These are phyloP conservation scores for Phytophthora macrochlamydospora DNA, from an alignment of 352 stramenopile species.

Conservation along the genomic window DNA sequence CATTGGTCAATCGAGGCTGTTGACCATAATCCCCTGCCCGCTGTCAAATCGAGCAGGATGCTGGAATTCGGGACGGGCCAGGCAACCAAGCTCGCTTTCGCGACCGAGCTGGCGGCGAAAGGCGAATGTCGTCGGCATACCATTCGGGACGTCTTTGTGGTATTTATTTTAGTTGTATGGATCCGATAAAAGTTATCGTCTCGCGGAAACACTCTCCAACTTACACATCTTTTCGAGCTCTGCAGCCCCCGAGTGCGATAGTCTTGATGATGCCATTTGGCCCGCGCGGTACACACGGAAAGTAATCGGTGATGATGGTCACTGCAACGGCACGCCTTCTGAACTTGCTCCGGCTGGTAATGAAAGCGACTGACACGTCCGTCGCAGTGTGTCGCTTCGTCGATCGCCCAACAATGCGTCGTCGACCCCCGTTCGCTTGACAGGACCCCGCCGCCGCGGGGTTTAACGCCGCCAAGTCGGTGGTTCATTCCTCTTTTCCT, in stretches of 20 bases:
- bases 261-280: constrained; percentile 17
- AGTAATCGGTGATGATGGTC: neutral
- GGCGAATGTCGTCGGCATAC: too few species aligned
- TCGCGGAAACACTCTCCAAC: too few species aligned
- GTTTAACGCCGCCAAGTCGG: neutral
- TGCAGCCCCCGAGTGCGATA: constrained; percentile 1
- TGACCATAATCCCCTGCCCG: constrained; percentile 1
- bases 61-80: too few species aligned
- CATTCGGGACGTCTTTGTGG: too few species aligned
- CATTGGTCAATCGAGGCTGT: neutral
- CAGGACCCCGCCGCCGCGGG: neutral
- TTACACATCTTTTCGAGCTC: too few species aligned
- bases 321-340: neutral
- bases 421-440: constrained; percentile 29
- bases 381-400: too few species aligned
- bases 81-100: too few species aligned
- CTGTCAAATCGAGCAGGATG: neutral
- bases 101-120: too few species aligned
- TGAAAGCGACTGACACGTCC: too few species aligned
- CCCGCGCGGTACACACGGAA: neutral
- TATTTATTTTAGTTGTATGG: too few species aligned
- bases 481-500: constrained; percentile 29
- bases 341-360: too few species aligned
- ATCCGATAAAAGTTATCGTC: too few species aligned
- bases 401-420: neutral